Base-by-base conservation (phyloP, 306 rosid species). In the Purshia tridentata region DNA sequence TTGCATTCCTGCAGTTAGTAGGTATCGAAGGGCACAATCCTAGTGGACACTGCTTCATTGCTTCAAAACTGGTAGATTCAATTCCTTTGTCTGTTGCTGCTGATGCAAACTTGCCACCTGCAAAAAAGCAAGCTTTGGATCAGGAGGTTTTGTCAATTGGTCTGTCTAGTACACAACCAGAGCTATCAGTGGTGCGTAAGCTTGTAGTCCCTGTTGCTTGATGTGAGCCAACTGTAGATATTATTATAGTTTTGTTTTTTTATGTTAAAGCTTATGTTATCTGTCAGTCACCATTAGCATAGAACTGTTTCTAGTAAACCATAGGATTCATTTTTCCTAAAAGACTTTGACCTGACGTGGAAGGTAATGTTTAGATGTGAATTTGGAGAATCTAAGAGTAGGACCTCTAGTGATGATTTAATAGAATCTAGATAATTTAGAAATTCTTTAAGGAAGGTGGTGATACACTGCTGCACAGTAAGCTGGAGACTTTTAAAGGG, bases 21-120 rank as follows among this genome's bases (percentile, higher is more conserved):
- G 97, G 99, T 69, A 74, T 94, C 57, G 84, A 86, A 85, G 99
- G 99, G 77, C 88, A 88, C 64, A 94, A 94, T 89, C 99, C 96
- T 20, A 91, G 99, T 69, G 99, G 99, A 53, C 99, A 94, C 78
- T 94, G 96, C 88, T 83, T 94, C 60, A 80, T 94, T 65, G 97
- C 95, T 59, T 94, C 97, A 63, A 85, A 87, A 83, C 69, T 94
- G 79, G 88, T 89, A 63, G 99, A 94, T 76, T 73, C 77, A 65
- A 57, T 90, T 66, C 91, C 96, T 63, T 76, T 73, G 51, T 50
- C 86, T 46, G 57, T 60, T 76, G 64, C 73, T 70, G 78, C 55
- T 48, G 86, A 84, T 11, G 82, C 76, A 64, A 80, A 85, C 80
- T 76, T 84, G 81, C 90, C 73, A 82, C 95, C 96, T 29, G 52